Evolutionary conservation across 495 filamentous ascomycete genomes (phyloP), one percentile per base, ranked within the genome.

Genomic region (Podospora pseudoanserina): DNA sequence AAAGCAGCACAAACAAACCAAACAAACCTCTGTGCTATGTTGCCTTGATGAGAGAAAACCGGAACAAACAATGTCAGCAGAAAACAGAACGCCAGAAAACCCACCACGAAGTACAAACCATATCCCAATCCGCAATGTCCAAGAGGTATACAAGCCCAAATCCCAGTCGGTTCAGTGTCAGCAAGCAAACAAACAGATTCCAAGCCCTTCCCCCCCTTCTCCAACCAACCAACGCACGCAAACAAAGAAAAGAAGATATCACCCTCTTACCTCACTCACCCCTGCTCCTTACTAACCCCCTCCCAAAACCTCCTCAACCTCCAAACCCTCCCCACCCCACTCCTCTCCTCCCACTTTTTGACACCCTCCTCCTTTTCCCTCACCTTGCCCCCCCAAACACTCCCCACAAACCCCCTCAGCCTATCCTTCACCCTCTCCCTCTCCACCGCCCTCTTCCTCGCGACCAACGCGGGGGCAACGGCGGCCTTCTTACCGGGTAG

Each of bases 341-440:
- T 73, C 56, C 69, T 70, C 61, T 84, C 82, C 71, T 83, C 81
- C 75, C 76, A 77, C 67, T 64, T 66, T 65, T 69, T 69, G 19
- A 81, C 75, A 15, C 74, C 75, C 68, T 82, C 78, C 66, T 76
- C 80, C 13, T 78, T 72, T 44, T 72, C 73, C 6, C 67, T 68
- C 2, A 84, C 82, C 73, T 80, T 76, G 18, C 79, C 77, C 27
- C 71, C 75, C 81, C 81, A 84, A 13, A 78, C 81, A 58, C 73
- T 77, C 11, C 80, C 81, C 7, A 86, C 76, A 82, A 85, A 86
- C 32, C 77, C 75, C 53, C 85, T 74, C 67, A 88, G 71, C 44
- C 75, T 75, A 72, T 87, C 85, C 68, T 87, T 87, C 44, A 87
- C 79, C 64, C 79, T 80, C 78, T 86, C 82, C 70, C 78, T 80